Evolutionary conservation across 306 rosid genomes (phyloP), one percentile per base, ranked within the genome.

Genomic region (Corylus americana): DNA sequence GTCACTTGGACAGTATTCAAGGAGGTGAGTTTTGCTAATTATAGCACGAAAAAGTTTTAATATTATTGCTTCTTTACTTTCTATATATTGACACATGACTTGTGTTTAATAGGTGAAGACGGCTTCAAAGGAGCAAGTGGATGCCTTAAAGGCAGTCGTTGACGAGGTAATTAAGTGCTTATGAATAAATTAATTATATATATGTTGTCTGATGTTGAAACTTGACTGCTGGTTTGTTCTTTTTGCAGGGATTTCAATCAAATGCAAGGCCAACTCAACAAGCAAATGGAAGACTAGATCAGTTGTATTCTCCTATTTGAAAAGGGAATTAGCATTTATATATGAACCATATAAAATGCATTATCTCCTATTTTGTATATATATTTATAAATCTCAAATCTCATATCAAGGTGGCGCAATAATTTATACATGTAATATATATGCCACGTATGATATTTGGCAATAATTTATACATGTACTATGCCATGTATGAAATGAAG

Each of bases 231-330:
- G 66, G 29, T 81, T 55, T 70, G 75, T 47, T 4, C 5, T n/a
- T 12, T 45, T 11, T n/a, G 20, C 81, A 91, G 96, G 91, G 85
- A 47, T 91, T 31, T 57, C 79, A 85, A 84, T 55, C 11, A 55
- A 93, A 93, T 86, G 88, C 96, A 81, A 87, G 97, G 77, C 96
- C 96, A 76, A 84, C 73, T 6, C 97, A 91, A 35, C 51, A 78
- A 17, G 53, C 53, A 57, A 63, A 76, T 53, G 91, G 84, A 84
- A 91, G 88, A 81, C 4, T 74, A 72, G 85, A 88, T 79, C 39
- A 76, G 82, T 76, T 86, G 2, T 89, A 86, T 79, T 59, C 80
- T 70, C 78, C 78, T 44, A 58, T 25, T 8, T 50, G 2, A 20
- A 55, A 13, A 5, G 31, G 47, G 39, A 13, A 20, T 7, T 45